These are phyloP conservation scores for Omphalea diandra DNA, from an alignment of 441 rosid species.

Conservation along the genomic window DNA sequence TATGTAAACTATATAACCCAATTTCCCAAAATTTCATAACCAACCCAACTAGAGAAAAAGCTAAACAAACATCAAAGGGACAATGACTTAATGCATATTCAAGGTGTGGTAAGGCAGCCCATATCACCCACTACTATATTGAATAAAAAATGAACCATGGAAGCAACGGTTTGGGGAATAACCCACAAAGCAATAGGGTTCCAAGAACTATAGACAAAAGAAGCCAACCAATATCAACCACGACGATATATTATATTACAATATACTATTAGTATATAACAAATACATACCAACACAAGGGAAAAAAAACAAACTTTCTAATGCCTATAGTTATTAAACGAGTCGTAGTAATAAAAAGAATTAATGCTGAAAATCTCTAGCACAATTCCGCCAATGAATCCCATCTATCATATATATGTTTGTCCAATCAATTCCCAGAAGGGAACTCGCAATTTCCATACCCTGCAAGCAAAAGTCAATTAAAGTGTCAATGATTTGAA, in stretches of 20 bases:
- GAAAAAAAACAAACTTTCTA: neutral
- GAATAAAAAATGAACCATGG: neutral
- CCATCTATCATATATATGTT: constrained; percentile 1
- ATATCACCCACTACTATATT: neutral
- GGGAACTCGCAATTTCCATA: constrained; percentile 71
- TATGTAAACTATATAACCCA: neutral
- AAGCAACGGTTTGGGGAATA: neutral
- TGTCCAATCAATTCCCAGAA: constrained; percentile 43
- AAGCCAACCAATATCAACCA: too few relatives aligned
- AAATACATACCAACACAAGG: neutral
- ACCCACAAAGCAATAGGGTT: too few relatives aligned
- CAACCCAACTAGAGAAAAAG: neutral
- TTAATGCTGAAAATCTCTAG: neutral
- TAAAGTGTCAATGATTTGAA: too few relatives aligned
- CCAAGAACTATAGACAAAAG: too few relatives aligned
- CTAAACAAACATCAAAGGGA: too few relatives aligned
- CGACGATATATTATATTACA: too few relatives aligned
- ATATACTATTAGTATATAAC: too few relatives aligned
- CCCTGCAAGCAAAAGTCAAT: constrained; percentile 34
- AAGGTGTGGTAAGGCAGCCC: neutral
- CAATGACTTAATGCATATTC: too few relatives aligned
- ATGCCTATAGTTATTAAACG: neutral
- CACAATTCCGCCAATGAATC: neutral
- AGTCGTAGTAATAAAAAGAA: neutral
- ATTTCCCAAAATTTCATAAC: neutral